Conservation (phyloP, 441 rosid genomes). For the Populus trichocarpa region DNA sequence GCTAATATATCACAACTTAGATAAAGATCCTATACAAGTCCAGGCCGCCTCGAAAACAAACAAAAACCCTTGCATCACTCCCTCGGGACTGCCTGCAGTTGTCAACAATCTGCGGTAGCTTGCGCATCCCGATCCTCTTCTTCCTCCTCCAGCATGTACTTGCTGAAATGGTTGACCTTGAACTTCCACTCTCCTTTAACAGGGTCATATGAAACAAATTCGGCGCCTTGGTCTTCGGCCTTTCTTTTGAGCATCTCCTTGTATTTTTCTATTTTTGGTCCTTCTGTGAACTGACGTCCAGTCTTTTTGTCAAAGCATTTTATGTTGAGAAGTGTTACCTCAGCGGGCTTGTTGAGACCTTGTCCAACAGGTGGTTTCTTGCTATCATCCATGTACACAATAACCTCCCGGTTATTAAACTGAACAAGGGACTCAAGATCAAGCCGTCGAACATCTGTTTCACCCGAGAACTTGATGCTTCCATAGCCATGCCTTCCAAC, state of each 20-base stretch:
- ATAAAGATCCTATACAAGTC: constrained; percentile 10
- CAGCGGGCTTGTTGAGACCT: constrained; percentile 93
- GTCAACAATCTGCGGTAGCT: constrained; percentile 3
- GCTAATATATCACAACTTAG: neutral
- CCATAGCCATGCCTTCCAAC: constrained; percentile 90
- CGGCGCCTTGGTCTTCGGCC: constrained; percentile 88
- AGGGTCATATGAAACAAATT: constrained; percentile 80
- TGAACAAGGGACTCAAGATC: constrained; percentile 80
- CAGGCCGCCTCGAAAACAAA: constrained; percentile 1
- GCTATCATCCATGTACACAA: constrained; percentile 89
- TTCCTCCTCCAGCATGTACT: constrained; percentile 56
- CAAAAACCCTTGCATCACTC: neutral
- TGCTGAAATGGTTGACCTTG: constrained; percentile 82
- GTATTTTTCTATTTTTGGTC: constrained; percentile 63
- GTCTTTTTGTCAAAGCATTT: constrained; percentile 85
- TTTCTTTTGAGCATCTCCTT: constrained; percentile 83
- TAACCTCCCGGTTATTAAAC: constrained; percentile 88
- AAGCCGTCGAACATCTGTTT: constrained; percentile 82
- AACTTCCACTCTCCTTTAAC: constrained; percentile 90
- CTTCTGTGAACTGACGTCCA: constrained; percentile 64
- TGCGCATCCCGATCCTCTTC: constrained; percentile 18
- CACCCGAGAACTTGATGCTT: constrained; percentile 79
- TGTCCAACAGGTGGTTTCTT: constrained; percentile 89
- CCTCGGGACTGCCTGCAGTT: neutral
- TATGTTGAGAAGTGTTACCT: constrained; percentile 85